Evolutionary conservation across 352 stramenopile species (phyloP).

Genomic region (Phytophthora sansomeana): DNA sequence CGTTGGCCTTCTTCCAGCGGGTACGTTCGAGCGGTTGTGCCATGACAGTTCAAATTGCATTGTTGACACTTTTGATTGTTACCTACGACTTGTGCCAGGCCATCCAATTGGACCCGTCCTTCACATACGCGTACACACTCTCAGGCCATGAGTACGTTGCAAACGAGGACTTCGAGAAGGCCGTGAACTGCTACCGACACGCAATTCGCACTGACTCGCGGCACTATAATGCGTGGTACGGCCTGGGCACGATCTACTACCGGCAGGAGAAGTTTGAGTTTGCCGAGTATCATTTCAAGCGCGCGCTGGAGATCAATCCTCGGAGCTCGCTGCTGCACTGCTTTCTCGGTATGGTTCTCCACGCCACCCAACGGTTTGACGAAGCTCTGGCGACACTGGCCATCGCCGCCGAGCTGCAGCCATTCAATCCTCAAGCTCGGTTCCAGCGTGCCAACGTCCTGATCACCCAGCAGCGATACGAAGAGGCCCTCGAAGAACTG

Average conservation of each 20-base stretch:
- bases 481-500: constrained; percentile 94
- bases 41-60: not conserved
- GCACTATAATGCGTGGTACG: constrained; percentile 95
- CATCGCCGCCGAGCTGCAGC: constrained; percentile 90
- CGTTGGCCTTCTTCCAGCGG: constrained; percentile 96
- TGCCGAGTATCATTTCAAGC: constrained; percentile 97
- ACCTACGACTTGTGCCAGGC: constrained; percentile 46
- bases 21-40: constrained; percentile 35
- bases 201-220: constrained; percentile 93
- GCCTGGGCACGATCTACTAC: constrained; percentile 96
- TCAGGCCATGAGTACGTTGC: constrained; percentile 97
- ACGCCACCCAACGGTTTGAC: constrained; percentile 90
- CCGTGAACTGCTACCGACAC: constrained; percentile 95
- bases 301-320: constrained; percentile 94
- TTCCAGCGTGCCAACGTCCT: constrained; percentile 97
- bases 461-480: constrained; percentile 90
- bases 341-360: constrained; percentile 96
- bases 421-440: constrained; percentile 92
- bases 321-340: constrained; percentile 95
- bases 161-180: constrained; percentile 99
- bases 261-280: constrained; percentile 98
- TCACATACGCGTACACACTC: constrained; percentile 98
- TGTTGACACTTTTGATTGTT: not conserved
- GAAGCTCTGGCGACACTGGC: constrained; percentile 93
- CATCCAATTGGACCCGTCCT: constrained; percentile 95